Evolutionary conservation across 257 asterid species (phyloP).

Genomic region (Solanum habrochaites): DNA sequence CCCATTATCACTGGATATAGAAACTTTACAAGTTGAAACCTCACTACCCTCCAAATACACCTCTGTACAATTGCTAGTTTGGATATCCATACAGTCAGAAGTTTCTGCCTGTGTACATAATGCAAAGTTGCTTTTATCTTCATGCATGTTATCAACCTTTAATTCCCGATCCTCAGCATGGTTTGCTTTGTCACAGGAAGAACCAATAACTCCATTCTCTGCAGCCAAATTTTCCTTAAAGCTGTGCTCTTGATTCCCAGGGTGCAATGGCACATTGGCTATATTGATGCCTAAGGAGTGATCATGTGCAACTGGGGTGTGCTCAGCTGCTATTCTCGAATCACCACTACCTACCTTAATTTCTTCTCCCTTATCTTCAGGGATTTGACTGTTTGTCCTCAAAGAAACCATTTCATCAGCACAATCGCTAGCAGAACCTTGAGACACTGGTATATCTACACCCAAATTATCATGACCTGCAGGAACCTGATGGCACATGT

Average conservation of each 20-base stretch:
- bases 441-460: constrained; percentile 4
- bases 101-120: neutral
- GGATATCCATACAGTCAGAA: neutral
- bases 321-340: neutral
- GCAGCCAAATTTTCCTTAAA: constrained; percentile 1
- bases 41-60: constrained; percentile 9
- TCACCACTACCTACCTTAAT: constrained; percentile 7
- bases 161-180: neutral
- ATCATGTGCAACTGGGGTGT: neutral
- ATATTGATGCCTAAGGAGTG: neutral
- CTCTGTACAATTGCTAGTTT: constrained; percentile 7
- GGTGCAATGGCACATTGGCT: neutral
- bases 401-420: neutral
- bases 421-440: neutral
- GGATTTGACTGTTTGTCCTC: neutral
- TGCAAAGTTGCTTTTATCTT: neutral
- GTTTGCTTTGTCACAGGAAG: neutral
- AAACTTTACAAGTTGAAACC: constrained; percentile 13
- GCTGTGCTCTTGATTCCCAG: neutral
- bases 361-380: constrained; percentile 5
- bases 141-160: neutral
- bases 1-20: constrained; percentile 8
- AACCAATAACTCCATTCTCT: neutral
- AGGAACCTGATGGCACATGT: neutral
- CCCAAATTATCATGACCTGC: constrained; percentile 4